Conservation (phyloP, 371 early-diverging fungal species). For the Apophysomyces variabilis region DNA sequence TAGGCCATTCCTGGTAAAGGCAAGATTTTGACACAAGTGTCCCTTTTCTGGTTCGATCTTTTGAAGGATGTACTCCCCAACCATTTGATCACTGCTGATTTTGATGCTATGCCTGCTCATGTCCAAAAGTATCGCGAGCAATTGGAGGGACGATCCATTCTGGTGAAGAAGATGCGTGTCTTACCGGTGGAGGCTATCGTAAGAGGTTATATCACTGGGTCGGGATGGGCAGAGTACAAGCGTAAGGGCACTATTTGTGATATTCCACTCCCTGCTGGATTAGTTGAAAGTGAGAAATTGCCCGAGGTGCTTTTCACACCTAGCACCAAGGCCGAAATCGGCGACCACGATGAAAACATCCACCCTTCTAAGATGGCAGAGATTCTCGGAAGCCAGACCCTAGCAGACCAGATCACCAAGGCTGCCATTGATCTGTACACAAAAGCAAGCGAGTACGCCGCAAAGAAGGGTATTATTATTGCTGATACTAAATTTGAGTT, state of each 20-base stretch:
- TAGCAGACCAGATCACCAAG: slow-evolving; percentile 44
- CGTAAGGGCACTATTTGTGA: slow-evolving; percentile 92
- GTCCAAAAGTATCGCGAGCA: slow-evolving; percentile 88
- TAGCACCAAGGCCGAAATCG: slow-evolving; percentile 97
- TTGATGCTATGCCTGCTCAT: slow-evolving; percentile 89
- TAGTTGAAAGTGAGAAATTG: slow-evolving; percentile 87
- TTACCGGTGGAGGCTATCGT: slow-evolving; percentile 98
- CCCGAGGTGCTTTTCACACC: slow-evolving; percentile 92
- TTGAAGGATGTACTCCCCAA: slow-evolving; percentile 86
- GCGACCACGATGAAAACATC: slow-evolving; percentile 97
- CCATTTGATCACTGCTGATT: slow-evolving; percentile 92
- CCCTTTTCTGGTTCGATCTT: slow-evolving; percentile 93
- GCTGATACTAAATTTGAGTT: slow-evolving; percentile 99
- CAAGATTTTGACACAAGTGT: slow-evolving; percentile 93
- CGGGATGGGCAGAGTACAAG: slow-evolving; percentile 95
- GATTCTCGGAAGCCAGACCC: slow-evolving; percentile 74
- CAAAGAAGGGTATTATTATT: slow-evolving; percentile 89
- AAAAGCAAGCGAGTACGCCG: slow-evolving; percentile 78
- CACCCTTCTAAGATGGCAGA: slow-evolving; percentile 89
- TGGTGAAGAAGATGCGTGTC: slow-evolving; percentile 92
- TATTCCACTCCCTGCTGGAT: slow-evolving; percentile 79
- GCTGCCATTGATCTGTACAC: slow-evolving; percentile 51
- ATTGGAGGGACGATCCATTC: slow-evolving; percentile 86
- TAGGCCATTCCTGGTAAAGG: slow-evolving; percentile 95
- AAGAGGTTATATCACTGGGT: slow-evolving; percentile 96